A percentile compares a stretch with the other conserved stretches of the same genome.
Evolutionary conservation across 169 alveolate genomes (phyloP).

Genomic region (Cryptosporidium viatorum): DNA sequence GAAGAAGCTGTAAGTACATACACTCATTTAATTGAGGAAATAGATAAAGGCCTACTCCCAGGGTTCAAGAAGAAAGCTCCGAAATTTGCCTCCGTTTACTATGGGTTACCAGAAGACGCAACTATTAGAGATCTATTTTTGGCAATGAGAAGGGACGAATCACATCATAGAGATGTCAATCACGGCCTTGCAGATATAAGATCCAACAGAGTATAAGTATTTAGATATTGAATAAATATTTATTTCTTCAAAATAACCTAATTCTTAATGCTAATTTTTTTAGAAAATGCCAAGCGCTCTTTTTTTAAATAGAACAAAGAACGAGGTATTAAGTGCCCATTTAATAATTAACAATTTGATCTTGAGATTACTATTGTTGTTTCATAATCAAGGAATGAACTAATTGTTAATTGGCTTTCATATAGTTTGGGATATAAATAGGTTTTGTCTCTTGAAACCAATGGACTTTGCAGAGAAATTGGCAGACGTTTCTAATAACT

Average conservation of each 20-base stretch:
- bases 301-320: background rate
- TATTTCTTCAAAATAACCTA: background rate
- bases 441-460: background rate
- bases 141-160: conserved; percentile 84
- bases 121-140: conserved; percentile 79
- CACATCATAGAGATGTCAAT: conserved; percentile 81
- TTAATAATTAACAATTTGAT: background rate
- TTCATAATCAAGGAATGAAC: background rate
- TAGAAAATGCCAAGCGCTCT: background rate
- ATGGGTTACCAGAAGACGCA: conserved; percentile 79
- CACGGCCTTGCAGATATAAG: conserved; percentile 1
- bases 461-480: conserved; percentile 71
- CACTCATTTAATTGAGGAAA: conserved; percentile 76
- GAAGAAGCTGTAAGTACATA: conserved; percentile 85
- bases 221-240: background rate
- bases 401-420: background rate
- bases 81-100: conserved; percentile 78
- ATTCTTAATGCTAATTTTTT: background rate
- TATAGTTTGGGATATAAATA: background rate
- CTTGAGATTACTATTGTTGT: background rate
- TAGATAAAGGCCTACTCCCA: conserved; percentile 73
- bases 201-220: background rate
- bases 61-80: conserved; percentile 76
- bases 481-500: conserved; percentile 6
- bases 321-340: background rate